These are phyloP conservation scores for Heritiera littoralis DNA, from an alignment of 345 rosid genomes.

Conservation along the genomic window DNA sequence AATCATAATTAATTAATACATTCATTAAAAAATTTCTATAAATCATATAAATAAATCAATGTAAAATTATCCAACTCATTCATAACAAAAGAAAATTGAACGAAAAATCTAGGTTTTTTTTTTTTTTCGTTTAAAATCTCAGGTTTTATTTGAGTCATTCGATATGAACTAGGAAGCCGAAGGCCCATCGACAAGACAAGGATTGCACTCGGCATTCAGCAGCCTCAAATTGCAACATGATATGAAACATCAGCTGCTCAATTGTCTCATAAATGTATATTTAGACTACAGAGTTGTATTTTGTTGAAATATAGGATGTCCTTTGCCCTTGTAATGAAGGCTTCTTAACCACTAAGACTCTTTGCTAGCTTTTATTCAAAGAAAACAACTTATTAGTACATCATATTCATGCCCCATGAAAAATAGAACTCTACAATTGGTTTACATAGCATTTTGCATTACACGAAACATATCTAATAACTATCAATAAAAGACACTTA, in stretches of 20 bases:
- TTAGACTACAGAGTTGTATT: neutral
- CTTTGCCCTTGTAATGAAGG: neutral
- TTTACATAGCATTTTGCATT: too few species aligned
- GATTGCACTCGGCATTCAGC: neutral
- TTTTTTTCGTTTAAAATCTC: too few species aligned
- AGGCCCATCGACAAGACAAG: neutral
- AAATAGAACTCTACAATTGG: too few species aligned
- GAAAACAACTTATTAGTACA: neutral
- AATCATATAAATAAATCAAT: too few species aligned
- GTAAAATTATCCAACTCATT: too few species aligned
- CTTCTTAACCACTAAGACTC: neutral
- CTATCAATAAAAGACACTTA: too few species aligned
- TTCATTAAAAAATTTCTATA: too few species aligned
- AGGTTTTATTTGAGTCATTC: neutral
- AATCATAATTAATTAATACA: too few species aligned
- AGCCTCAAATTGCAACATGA: too few species aligned
- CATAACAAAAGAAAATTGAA: too few species aligned
- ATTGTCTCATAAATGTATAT: neutral
- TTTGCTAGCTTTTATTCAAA: neutral
- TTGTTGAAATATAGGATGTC: neutral
- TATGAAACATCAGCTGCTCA: neutral
- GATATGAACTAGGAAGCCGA: neutral
- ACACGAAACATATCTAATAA: too few species aligned
- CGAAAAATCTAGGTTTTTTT: too few species aligned
- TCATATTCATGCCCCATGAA: neutral